Evolutionary conservation across 208 protist species (phyloP).

Genomic region (Leishmania lainsoni): DNA sequence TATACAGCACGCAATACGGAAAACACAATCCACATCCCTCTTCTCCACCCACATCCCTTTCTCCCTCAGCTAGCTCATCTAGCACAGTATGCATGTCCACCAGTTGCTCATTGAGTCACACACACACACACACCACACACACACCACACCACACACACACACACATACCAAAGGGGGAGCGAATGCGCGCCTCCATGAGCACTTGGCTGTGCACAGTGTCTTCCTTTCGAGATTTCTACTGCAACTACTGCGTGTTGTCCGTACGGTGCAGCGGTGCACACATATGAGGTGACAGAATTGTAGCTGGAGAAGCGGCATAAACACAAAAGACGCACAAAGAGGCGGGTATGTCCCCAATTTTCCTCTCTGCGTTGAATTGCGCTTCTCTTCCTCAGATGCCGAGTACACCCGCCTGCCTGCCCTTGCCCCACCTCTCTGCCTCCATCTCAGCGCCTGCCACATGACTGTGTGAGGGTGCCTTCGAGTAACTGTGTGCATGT

Average conservation of each 20-base stretch:
- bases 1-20: neutral
- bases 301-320: neutral
- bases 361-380: slow-evolving; percentile 17
- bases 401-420: neutral
- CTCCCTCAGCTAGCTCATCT: neutral
- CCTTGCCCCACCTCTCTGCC: neutral
- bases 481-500: neutral
- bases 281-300: neutral
- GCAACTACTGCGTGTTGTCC: neutral
- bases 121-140: neutral
- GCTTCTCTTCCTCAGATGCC: neutral
- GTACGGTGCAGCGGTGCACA: neutral
- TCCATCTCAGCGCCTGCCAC: neutral
- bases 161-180: neutral
- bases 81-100: too few relatives aligned
- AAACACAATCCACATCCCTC: neutral
- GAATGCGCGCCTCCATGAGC: neutral
- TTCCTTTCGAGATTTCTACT: neutral
- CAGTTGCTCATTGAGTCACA: neutral
- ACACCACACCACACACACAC: neutral
- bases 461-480: neutral
- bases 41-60: too few relatives aligned
- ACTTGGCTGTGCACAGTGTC: neutral
- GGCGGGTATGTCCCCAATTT: slow-evolving; percentile 68
- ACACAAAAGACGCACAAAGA: neutral